Percentiles rank a stretch among this genome's conserved stretches.
phyloP scores from a whole-genome alignment of 2,329 filamentous ascomycete species.

The Sclerotinia borealis region DNA sequence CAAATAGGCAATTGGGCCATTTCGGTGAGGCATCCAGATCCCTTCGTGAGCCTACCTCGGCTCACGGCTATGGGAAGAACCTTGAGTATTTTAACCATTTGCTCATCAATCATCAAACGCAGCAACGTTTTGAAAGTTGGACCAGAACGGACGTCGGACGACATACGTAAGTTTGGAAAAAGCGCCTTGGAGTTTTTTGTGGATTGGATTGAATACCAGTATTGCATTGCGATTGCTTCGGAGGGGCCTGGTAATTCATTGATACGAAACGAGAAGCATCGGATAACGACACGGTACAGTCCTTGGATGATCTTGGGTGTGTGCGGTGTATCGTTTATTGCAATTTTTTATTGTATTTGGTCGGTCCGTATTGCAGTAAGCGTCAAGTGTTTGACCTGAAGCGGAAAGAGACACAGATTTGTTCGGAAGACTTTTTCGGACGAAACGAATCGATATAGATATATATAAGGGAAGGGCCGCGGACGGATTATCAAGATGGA shows the following conservation, averaged over 20 bases:
- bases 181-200: slow-evolving; percentile 6
- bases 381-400: not conserved
- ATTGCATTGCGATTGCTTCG: not conserved
- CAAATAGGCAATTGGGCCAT: slow-evolving; percentile 1
- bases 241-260: not conserved
- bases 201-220: slow-evolving; percentile 6
- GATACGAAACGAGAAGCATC: not conserved
- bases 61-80: not conserved
- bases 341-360: not conserved
- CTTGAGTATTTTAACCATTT: not conserved
- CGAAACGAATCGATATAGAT: slow-evolving; percentile 8
- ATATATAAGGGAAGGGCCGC: not conserved
- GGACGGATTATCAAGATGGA: not conserved
- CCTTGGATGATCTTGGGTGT: not conserved
- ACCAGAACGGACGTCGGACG: not conserved
- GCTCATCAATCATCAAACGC: not conserved
- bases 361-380: not conserved
- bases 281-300: not conserved
- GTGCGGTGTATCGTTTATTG: not conserved
- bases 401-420: not conserved
- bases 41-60: not conserved
- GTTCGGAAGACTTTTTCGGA: not conserved
- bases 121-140: not conserved
- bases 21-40: not conserved
- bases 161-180: not conserved